Evolutionary conservation across 2,329 filamentous ascomycete species (phyloP).

Genomic region (Grosmannia serpens): DNA sequence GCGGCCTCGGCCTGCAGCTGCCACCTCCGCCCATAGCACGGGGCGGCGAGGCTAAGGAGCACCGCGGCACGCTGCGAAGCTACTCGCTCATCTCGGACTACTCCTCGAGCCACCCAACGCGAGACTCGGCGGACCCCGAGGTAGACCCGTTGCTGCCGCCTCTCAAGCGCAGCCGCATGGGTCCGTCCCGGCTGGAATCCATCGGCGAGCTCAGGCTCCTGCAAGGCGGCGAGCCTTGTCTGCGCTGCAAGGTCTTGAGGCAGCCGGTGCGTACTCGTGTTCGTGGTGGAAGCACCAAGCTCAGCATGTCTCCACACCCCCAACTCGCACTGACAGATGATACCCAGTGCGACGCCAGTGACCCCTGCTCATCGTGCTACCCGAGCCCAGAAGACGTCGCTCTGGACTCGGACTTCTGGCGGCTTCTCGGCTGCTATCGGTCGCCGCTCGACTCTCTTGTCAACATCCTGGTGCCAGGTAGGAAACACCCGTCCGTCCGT

Average conservation of each 20-base stretch:
- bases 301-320: neutral
- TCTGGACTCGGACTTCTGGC: conserved; percentile 32
- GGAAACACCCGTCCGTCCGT: conserved; percentile 1
- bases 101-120: conserved; percentile 14
- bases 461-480: conserved; percentile 40
- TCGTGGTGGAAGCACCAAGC: neutral
- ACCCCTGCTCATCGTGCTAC: conserved; percentile 36
- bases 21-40: neutral
- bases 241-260: conserved; percentile 37
- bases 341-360: conserved; percentile 38
- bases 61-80: conserved; percentile 27
- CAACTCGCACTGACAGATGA: neutral
- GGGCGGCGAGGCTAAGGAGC: conserved; percentile 19
- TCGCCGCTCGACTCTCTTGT: conserved; percentile 34
- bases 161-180: conserved; percentile 39
- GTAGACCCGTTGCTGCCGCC: conserved; percentile 42
- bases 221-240: conserved; percentile 34
- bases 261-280: conserved; percentile 26
- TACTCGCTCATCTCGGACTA: conserved; percentile 30
- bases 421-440: conserved; percentile 38
- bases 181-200: conserved; percentile 41
- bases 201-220: conserved; percentile 44
- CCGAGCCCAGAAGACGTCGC: conserved; percentile 17
- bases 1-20: neutral
- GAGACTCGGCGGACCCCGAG: conserved; percentile 33